Percentiles rank a stretch among this genome's conserved stretches.
Conservation (phyloP, 169 alveolate genomes). For the Plasmodium vivax region DNA sequence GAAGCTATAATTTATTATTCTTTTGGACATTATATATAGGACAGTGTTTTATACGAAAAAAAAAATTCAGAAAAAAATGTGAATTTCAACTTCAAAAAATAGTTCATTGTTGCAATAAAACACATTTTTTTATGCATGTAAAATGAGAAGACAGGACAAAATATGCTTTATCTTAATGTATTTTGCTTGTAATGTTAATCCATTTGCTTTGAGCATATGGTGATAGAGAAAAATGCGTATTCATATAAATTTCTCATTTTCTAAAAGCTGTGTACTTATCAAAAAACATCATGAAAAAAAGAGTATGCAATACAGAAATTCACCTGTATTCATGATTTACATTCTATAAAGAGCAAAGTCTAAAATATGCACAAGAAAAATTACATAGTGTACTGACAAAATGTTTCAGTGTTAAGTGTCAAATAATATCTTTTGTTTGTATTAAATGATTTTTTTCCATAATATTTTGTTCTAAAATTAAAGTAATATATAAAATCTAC, state of each 20-base stretch:
- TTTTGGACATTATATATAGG: no score
- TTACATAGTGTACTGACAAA: background rate
- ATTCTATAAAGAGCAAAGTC: background rate
- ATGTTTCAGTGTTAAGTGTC: background rate
- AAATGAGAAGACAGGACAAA: background rate
- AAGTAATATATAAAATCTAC: background rate
- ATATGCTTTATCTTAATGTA: background rate
- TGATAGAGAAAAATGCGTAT: background rate
- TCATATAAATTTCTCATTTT: background rate
- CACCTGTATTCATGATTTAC: background rate
- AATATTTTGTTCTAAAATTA: background rate
- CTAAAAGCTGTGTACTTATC: background rate
- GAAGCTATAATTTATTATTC: no score
- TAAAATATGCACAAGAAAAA: background rate
- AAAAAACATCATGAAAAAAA: background rate
- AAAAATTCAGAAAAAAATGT: background rate
- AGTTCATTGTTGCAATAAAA: background rate
- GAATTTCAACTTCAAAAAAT: background rate
- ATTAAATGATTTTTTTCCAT: background rate
- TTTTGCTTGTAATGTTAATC: background rate
- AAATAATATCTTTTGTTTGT: background rate
- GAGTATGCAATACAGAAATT: background rate
- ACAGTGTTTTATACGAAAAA: background rate
- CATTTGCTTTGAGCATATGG: background rate
- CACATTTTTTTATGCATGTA: background rate